Percentiles rank a stretch among this genome's conserved stretches.
phyloP scores from a whole-genome alignment of 2,329 filamentous ascomycete species.

The Penicillium verrucosum region DNA sequence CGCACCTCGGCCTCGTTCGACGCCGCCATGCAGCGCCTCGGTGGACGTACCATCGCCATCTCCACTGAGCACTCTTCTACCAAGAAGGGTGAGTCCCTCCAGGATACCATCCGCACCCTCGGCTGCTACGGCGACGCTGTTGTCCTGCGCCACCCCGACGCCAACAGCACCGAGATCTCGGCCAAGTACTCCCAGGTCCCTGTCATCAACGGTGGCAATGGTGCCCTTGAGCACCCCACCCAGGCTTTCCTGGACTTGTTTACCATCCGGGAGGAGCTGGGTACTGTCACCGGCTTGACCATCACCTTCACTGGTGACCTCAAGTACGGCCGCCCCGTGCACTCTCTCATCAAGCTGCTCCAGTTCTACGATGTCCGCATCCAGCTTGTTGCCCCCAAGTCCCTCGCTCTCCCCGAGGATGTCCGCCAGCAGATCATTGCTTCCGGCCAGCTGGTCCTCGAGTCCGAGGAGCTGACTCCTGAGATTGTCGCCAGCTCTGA shows the following conservation, averaged over 20 bases:
- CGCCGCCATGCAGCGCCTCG: constrained; percentile 95
- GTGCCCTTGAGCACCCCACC: constrained; percentile 91
- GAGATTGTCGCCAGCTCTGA: constrained; percentile 85
- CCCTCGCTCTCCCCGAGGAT: constrained; percentile 70
- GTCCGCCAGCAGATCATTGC: constrained; percentile 68
- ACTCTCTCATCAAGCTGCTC: constrained; percentile 90
- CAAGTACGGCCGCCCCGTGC: constrained; percentile 87
- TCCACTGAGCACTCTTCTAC: constrained; percentile 82
- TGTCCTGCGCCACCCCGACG: constrained; percentile 89
- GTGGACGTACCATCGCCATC: constrained; percentile 79
- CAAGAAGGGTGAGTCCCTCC: constrained; percentile 88
- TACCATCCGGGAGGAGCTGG: constrained; percentile 95
- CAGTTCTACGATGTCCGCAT: constrained; percentile 93
- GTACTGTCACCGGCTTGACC: constrained; percentile 89
- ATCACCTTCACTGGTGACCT: constrained; percentile 96
- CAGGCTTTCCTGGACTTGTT: constrained; percentile 97
- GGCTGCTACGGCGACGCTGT: constrained; percentile 93
- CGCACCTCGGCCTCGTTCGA: constrained; percentile 95
- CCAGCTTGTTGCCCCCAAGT: constrained; percentile 82
- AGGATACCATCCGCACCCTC: constrained; percentile 89
- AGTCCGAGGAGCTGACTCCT: constrained; percentile 74
- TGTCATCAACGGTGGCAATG: constrained; percentile 96
- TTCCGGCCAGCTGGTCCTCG: constrained; percentile 72
- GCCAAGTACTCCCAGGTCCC: constrained; percentile 85
- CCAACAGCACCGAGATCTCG: constrained; percentile 74